phyloP scores from a whole-genome alignment of 352 stramenopile genomes.

The Globisporangium acanthophoron region DNA sequence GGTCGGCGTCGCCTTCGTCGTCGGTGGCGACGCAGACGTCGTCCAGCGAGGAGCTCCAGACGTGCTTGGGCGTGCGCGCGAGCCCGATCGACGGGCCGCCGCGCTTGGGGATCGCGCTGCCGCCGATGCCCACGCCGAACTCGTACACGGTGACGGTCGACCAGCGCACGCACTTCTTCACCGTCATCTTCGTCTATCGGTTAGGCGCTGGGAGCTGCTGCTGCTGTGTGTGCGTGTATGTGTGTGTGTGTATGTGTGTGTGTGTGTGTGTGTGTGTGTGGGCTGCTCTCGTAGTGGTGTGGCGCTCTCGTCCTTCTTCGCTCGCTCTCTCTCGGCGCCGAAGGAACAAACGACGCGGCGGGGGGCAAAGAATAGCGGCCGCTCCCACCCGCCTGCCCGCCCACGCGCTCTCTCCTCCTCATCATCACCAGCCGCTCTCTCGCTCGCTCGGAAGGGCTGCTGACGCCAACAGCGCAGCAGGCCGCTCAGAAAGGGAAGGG shows the following conservation, averaged over 20 bases:
- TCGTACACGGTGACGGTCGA: constrained; percentile 55
- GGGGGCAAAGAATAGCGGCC: not conserved
- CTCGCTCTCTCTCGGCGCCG: not conserved
- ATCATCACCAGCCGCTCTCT: too few relatives aligned
- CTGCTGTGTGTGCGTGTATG: not conserved
- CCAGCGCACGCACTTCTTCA: constrained; percentile 37
- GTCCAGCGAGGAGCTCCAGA: constrained; percentile 30
- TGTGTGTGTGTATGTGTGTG: not conserved
- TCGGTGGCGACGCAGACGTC: constrained; percentile 15
- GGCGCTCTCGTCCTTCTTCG: too few relatives aligned
- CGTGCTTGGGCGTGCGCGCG: constrained; percentile 21
- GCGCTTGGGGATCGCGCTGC: constrained; percentile 34
- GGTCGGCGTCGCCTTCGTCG: constrained; percentile 4
- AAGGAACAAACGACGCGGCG: not conserved
- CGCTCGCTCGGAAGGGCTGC: too few relatives aligned
- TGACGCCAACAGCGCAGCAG: too few relatives aligned
- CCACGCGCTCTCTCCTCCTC: too few relatives aligned
- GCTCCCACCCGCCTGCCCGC: too few relatives aligned
- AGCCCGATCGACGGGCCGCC: constrained; percentile 41
- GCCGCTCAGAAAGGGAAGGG: too few relatives aligned
- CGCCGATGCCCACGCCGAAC: constrained; percentile 41
- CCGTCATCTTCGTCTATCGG: constrained; percentile 2
- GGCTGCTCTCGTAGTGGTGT: not conserved
- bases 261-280: not conserved
- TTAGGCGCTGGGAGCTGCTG: not conserved